Percentiles rank a stretch among this genome's conserved stretches.
Evolutionary conservation across 768 basidiomycete species (phyloP).

Genomic region (Russula sp.): DNA sequence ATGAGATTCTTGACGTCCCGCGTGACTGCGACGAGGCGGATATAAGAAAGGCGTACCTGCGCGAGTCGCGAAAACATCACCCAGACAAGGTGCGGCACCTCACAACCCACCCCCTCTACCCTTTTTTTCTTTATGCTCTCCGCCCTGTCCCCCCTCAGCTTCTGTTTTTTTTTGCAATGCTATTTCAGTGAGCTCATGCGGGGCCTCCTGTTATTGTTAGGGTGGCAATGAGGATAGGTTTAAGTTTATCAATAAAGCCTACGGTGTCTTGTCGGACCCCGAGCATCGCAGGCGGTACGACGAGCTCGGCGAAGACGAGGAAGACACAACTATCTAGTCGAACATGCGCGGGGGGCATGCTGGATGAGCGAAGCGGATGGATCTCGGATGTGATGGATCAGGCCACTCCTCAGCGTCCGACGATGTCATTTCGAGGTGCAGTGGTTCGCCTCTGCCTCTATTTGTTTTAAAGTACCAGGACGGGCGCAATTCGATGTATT

Average conservation of each 20-base stretch:
- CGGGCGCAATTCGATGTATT: too few species aligned
- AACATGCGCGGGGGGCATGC: slow-evolving; percentile 31
- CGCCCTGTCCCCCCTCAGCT: too few species aligned
- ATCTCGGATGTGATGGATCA: too few species aligned
- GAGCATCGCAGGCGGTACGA: slow-evolving; percentile 68
- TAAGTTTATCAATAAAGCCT: slow-evolving; percentile 80
- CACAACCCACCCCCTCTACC: neutral
- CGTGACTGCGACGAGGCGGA: slow-evolving; percentile 60
- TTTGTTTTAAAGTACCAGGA: too few species aligned
- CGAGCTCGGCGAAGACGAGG: slow-evolving; percentile 75
- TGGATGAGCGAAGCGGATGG: too few species aligned
- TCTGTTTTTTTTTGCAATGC: too few species aligned
- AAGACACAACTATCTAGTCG: slow-evolving; percentile 41
- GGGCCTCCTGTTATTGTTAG: slow-evolving; percentile 28
- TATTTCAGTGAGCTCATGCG: neutral
- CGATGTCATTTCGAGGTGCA: too few species aligned
- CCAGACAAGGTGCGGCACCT: slow-evolving; percentile 62
- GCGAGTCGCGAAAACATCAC: slow-evolving; percentile 78
- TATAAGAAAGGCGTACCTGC: slow-evolving; percentile 87
- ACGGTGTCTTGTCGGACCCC: slow-evolving; percentile 76
- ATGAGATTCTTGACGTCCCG: slow-evolving; percentile 62
- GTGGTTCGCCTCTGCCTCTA: too few species aligned
- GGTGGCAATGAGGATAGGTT: slow-evolving; percentile 96
- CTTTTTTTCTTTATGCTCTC: neutral
- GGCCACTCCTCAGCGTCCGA: too few species aligned